Conservation (phyloP, 2,329 filamentous ascomycete genomes). For the Shiraia bambusicola region DNA sequence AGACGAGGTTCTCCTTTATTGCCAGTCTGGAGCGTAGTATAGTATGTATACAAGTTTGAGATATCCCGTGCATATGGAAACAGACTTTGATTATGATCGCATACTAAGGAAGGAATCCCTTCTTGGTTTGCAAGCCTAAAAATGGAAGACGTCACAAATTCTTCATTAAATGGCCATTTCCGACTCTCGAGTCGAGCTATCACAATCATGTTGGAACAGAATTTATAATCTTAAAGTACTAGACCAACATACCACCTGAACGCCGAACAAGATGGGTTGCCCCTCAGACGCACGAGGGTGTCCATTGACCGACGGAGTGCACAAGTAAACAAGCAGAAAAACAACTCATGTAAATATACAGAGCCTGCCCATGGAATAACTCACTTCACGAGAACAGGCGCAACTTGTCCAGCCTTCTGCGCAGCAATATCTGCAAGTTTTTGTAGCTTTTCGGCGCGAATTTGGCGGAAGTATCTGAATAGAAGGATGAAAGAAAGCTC, state of each 20-base stretch:
- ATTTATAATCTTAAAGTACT: not conserved
- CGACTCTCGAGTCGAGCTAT: no score
- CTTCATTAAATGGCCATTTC: no score
- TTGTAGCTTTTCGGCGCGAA: conserved; percentile 69
- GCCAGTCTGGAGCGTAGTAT: conserved; percentile 36
- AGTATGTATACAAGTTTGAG: not conserved
- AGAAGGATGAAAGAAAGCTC: conserved; percentile 86
- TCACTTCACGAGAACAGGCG: conserved; percentile 38
- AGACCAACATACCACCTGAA: not conserved
- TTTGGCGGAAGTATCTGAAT: conserved; percentile 74
- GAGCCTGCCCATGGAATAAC: not conserved
- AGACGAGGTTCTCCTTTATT: conserved; percentile 47
- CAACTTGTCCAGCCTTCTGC: conserved; percentile 49
- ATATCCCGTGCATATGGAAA: no score
- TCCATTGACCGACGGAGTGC: not conserved
- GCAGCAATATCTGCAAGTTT: conserved; percentile 66
- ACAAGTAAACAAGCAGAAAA: conserved; percentile 2
- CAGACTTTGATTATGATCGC: no score
- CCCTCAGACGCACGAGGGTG: not conserved
- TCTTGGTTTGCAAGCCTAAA: no score
- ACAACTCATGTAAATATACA: not conserved
- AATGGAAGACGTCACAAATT: conserved; percentile 9
- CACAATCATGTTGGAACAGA: not conserved
- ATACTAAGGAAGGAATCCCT: no score
- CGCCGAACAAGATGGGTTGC: not conserved